phyloP scores from a whole-genome alignment of 306 rosid species.

The Cicer yamashitae region DNA sequence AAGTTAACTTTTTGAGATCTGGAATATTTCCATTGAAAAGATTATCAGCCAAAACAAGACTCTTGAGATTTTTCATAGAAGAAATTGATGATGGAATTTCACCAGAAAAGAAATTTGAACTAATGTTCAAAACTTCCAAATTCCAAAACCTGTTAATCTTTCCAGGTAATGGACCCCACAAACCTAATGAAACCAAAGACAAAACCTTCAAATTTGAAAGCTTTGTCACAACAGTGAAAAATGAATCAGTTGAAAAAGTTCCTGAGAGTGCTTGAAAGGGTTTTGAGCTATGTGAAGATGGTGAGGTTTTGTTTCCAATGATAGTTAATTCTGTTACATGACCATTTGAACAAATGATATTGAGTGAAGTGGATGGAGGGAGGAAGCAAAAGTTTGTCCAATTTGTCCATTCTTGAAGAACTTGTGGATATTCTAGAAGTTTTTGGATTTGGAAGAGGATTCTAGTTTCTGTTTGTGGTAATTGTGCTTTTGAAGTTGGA shows the following conservation, averaged over 20 bases:
- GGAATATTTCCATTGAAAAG: slow-evolving; percentile 79
- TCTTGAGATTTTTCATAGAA: slow-evolving; percentile 60
- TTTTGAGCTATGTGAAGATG: slow-evolving; percentile 47
- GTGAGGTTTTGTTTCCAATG: slow-evolving; percentile 64
- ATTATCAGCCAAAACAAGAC: slow-evolving; percentile 71
- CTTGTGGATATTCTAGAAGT: slow-evolving; percentile 77
- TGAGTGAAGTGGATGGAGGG: slow-evolving; percentile 70
- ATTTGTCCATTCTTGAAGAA: slow-evolving; percentile 74
- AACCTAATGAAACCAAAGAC: slow-evolving; percentile 70
- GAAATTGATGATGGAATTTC: slow-evolving; percentile 66
- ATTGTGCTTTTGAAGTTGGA: slow-evolving; percentile 62
- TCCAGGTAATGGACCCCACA: slow-evolving; percentile 90
- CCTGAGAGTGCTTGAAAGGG: slow-evolving; percentile 59
- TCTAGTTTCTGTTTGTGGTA: slow-evolving; percentile 60
- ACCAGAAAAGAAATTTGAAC: slow-evolving; percentile 82
- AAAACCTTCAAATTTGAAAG: slow-evolving; percentile 71
- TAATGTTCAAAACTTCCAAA: slow-evolving; percentile 68
- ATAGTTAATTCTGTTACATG: slow-evolving; percentile 67
- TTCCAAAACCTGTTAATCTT: slow-evolving; percentile 69
- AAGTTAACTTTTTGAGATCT: slow-evolving; percentile 56
- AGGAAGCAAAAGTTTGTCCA: slow-evolving; percentile 89
- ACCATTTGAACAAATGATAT: slow-evolving; percentile 65
- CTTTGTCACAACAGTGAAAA: slow-evolving; percentile 77
- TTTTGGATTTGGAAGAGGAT: slow-evolving; percentile 71
- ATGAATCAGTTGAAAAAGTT: slow-evolving; percentile 73